Conservation (phyloP, 768 basidiomycete species). For the Xerocomellus intermedius region DNA sequence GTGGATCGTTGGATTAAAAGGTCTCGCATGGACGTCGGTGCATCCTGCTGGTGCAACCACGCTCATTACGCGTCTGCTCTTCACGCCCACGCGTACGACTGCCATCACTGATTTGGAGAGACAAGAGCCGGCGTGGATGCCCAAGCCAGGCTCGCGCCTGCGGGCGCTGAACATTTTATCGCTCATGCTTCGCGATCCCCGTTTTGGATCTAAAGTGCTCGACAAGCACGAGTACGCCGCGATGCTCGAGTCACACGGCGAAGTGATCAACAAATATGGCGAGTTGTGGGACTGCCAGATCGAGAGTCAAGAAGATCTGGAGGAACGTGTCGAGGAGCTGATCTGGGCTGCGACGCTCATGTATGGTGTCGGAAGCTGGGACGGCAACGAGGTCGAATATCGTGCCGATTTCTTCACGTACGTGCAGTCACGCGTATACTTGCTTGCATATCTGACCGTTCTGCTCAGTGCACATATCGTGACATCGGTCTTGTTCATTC, state of each 20-base stretch:
- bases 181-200: slow-evolving; percentile 51
- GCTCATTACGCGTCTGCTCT: slow-evolving; percentile 36
- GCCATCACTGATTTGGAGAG: slow-evolving; percentile 23
- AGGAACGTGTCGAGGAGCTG: slow-evolving; percentile 60
- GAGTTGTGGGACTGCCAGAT: slow-evolving; percentile 46
- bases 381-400: slow-evolving; percentile 37
- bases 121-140: slow-evolving; percentile 26
- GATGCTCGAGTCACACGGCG: slow-evolving; percentile 37
- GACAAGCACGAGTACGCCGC: slow-evolving; percentile 37
- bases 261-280: slow-evolving; percentile 43
- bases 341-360: slow-evolving; percentile 55
- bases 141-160: slow-evolving; percentile 33
- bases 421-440: slow-evolving; percentile 24
- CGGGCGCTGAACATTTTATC: slow-evolving; percentile 53
- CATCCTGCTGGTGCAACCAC: slow-evolving; percentile 40
- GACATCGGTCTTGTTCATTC: slow-evolving; percentile 63
- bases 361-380: slow-evolving; percentile 60
- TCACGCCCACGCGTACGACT: slow-evolving; percentile 19
- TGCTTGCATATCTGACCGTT: slow-evolving; percentile 2
- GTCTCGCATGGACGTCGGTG: slow-evolving; percentile 57
- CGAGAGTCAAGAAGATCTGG: slow-evolving; percentile 37
- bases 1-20: slow-evolving; percentile 31
- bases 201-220: slow-evolving; percentile 29
- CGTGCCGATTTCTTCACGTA: slow-evolving; percentile 68
- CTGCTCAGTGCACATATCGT: slow-evolving; percentile 62